These are phyloP conservation scores for Rhodotorula sp. DNA, from an alignment of 1,284 basidiomycete genomes.

Conservation along the genomic window DNA sequence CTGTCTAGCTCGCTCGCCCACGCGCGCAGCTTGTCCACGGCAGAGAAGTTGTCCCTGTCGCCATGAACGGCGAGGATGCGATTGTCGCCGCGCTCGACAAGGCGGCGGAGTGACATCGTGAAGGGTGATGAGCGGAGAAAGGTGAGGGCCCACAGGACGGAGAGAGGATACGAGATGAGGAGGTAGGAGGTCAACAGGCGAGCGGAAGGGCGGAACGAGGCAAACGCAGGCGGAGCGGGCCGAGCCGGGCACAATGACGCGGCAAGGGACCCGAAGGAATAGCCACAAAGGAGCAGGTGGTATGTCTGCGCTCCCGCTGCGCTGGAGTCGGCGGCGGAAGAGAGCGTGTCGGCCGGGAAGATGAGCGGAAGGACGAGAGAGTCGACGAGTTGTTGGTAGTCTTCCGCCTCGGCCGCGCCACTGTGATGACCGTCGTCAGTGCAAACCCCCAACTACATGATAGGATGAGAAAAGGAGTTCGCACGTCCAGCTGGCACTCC, in stretches of 20 bases:
- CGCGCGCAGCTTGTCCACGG: conserved; percentile 57
- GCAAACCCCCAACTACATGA: too few species aligned
- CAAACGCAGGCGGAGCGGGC: conserved; percentile 37
- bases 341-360: conserved; percentile 38
- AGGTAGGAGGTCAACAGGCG: conserved; percentile 62
- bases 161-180: conserved; percentile 73
- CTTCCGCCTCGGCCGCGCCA: conserved; percentile 65
- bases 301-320: conserved; percentile 42
- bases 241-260: conserved; percentile 61
- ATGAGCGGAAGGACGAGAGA: conserved; percentile 58
- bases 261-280: conserved; percentile 75
- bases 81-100: conserved; percentile 49
- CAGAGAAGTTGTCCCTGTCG: conserved; percentile 71
- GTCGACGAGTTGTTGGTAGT: conserved; percentile 63
- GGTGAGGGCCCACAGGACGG: conserved; percentile 64
- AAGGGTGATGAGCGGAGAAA: conserved; percentile 64
- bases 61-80: conserved; percentile 66
- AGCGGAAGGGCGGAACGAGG: not conserved
- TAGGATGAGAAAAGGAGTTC: not conserved
- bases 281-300: conserved; percentile 22
- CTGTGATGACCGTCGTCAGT: conserved; percentile 48
- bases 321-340: conserved; percentile 51
- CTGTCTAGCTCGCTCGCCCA: conserved; percentile 59
- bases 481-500: conserved; percentile 62
- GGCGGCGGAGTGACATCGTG: conserved; percentile 58